Percentiles rank a stretch among this genome's conserved stretches.
phyloP scores from a whole-genome alignment of 2,329 filamentous ascomycete genomes.

The Penicillium sp. region DNA sequence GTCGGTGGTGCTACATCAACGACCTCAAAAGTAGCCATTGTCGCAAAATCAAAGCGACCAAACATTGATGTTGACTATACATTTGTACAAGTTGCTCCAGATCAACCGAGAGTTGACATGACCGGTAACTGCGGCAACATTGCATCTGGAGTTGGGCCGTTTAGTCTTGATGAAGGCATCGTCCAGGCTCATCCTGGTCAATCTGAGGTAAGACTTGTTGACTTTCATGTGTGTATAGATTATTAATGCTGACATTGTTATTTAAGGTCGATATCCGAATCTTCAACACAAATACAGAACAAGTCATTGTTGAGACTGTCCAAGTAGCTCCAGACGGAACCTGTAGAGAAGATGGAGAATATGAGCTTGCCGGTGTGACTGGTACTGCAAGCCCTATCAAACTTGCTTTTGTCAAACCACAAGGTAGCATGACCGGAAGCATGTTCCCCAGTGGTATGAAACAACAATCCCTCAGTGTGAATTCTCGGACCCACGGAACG shows the following conservation, averaged over 20 bases:
- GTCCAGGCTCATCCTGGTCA: slow-evolving; percentile 39
- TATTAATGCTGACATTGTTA: background rate
- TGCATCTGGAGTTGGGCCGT: slow-evolving; percentile 68
- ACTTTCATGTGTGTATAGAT: background rate
- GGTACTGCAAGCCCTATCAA: slow-evolving; percentile 62
- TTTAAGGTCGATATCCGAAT: slow-evolving; percentile 60
- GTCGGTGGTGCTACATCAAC: slow-evolving; percentile 70
- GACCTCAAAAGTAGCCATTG: slow-evolving; percentile 71
- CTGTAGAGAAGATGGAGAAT: slow-evolving; percentile 56
- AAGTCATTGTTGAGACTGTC: slow-evolving; percentile 64
- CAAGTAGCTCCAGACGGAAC: slow-evolving; percentile 54
- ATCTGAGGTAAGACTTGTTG: slow-evolving; percentile 23
- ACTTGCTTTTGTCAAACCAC: slow-evolving; percentile 65
- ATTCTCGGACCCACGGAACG: slow-evolving; percentile 51
- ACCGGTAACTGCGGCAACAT: slow-evolving; percentile 76
- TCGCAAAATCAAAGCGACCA: slow-evolving; percentile 56
- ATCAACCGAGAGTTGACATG: slow-evolving; percentile 63
- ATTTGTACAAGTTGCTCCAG: slow-evolving; percentile 70
- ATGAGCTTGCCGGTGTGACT: slow-evolving; percentile 65
- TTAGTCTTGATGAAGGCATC: slow-evolving; percentile 62
- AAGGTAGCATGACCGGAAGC: slow-evolving; percentile 66
- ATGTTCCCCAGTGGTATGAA: slow-evolving; percentile 62
- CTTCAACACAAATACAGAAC: slow-evolving; percentile 71
- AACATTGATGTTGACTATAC: slow-evolving; percentile 68
- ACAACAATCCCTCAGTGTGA: slow-evolving; percentile 21